Evolutionary conservation across 257 asterid genomes (phyloP), one percentile per base, ranked within the genome.

Genomic region (Lithospermum erythrorhizon): DNA sequence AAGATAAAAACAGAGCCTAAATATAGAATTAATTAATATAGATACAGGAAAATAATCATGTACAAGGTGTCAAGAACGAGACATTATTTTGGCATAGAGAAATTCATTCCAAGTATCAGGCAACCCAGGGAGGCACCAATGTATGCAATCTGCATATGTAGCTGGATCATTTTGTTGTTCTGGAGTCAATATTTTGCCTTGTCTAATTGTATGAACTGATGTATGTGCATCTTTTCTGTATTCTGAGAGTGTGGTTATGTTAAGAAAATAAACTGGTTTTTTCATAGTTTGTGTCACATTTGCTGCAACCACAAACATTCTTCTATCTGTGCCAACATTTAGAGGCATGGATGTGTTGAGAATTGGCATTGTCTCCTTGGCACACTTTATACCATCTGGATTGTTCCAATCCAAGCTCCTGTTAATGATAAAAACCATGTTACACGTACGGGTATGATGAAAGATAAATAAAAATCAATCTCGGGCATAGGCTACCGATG

Each of bases 381-480:
- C 93, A 60, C 95, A 87, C 78, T 87, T 87, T 32, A 87, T 76
- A 52, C 95, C 95, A 2, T 83, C 75, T 0, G 90, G 87, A 66
- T 87, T 87, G 21, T 70, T 70, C 95, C 95, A 87, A 65, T 87
- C 95, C 82, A 82, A 73, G 73, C 95, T 87, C 95, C 95, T 87
- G 56, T 65, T 56, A 13, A 37, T 55, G 35, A 23, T 4, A 8
- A 27, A 27, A n/a, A n/a, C n/a, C n/a, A n/a, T n/a, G n/a, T n/a
- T n/a, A n/a, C n/a, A n/a, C n/a, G n/a, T n/a, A n/a, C n/a, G n/a
- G n/a, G n/a, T n/a, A n/a, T n/a, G n/a, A n/a, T n/a, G n/a, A n/a
- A n/a, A n/a, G n/a, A n/a, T n/a, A n/a, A n/a, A n/a, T n/a, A n/a
- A n/a, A n/a, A n/a, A n/a, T n/a, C n/a, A n/a, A n/a, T n/a, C n/a